These are phyloP conservation scores for Pythium pyrilobum DNA, from an alignment of 352 stramenopile species.

Conservation along the genomic window DNA sequence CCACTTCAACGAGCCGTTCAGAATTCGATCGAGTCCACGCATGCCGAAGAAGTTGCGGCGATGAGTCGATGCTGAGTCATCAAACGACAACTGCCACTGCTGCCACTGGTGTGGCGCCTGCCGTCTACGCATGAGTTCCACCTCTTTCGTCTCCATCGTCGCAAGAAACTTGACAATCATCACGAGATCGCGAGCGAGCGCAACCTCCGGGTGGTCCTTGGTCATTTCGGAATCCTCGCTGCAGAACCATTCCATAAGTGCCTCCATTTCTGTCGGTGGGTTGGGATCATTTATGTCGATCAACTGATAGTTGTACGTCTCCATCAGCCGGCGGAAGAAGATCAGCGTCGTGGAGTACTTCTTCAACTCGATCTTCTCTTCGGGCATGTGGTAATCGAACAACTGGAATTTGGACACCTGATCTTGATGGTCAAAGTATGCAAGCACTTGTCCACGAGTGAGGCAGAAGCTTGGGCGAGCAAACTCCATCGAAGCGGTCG, in stretches of 20 bases:
- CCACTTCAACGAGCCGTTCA: slow-evolving; percentile 73
- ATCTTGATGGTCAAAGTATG: slow-evolving; percentile 76
- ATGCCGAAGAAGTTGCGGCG: slow-evolving; percentile 76
- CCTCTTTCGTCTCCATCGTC: slow-evolving; percentile 89
- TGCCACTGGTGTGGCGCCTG: slow-evolving; percentile 66
- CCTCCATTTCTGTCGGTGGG: slow-evolving; percentile 87
- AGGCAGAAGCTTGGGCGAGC: slow-evolving; percentile 69
- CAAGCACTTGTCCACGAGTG: slow-evolving; percentile 62
- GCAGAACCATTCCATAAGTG: slow-evolving; percentile 88
- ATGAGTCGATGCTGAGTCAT: slow-evolving; percentile 69
- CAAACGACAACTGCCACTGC: slow-evolving; percentile 88
- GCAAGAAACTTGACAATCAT: slow-evolving; percentile 84
- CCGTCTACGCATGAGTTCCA: slow-evolving; percentile 82
- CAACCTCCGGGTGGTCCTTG: slow-evolving; percentile 76
- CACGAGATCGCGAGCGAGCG: slow-evolving; percentile 70
- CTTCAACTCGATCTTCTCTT: slow-evolving; percentile 86
- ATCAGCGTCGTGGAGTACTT: slow-evolving; percentile 87
- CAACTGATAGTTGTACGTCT: slow-evolving; percentile 78
- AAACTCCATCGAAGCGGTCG: slow-evolving; percentile 82
- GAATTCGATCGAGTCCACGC: slow-evolving; percentile 55
- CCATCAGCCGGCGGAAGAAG: slow-evolving; percentile 84
- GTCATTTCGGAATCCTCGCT: slow-evolving; percentile 73
- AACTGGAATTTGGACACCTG: slow-evolving; percentile 50
- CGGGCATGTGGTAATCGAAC: slow-evolving; percentile 87
- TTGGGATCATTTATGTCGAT: slow-evolving; percentile 76